Evolutionary conservation across 108 stramenopile genomes (phyloP).

Genomic region (Cyclotella kingstonii): DNA sequence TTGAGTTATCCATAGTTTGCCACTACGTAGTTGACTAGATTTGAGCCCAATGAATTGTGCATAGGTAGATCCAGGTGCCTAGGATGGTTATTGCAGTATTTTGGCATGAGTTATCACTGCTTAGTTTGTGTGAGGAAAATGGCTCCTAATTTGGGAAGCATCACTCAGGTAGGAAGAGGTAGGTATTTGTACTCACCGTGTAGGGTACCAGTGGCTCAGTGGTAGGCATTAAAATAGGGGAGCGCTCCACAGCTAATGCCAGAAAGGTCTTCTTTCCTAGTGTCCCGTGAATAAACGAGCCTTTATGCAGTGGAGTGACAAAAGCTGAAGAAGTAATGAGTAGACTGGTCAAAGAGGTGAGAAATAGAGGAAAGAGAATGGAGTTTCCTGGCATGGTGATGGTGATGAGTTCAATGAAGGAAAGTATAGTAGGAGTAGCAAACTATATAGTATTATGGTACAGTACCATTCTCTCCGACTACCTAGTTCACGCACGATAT

Average conservation of each 20-base stretch:
- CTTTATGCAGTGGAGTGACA: slow-evolving; percentile 7
- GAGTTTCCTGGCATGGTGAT: background rate
- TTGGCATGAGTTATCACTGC: background rate
- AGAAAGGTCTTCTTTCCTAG: background rate
- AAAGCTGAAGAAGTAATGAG: slow-evolving; percentile 17
- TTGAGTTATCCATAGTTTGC: slow-evolving; percentile 84
- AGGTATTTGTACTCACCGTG: slow-evolving; percentile 40
- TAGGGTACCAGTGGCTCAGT: slow-evolving; percentile 84
- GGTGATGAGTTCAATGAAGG: background rate
- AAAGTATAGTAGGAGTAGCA: too few relatives aligned
- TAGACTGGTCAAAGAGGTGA: slow-evolving; percentile 6
- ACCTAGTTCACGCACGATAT: too few relatives aligned
- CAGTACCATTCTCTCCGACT: too few relatives aligned
- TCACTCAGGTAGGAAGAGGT: background rate
- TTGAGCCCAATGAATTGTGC: slow-evolving; percentile 83
- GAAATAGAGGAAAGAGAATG: slow-evolving; percentile 5
- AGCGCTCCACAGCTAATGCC: slow-evolving; percentile 39
- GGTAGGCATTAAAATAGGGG: slow-evolving; percentile 75
- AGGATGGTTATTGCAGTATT: slow-evolving; percentile 6
- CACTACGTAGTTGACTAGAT: slow-evolving; percentile 88
- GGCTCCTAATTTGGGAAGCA: background rate
- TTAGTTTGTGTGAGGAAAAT: background rate
- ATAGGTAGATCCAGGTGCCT: slow-evolving; percentile 65
- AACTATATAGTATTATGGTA: too few relatives aligned
- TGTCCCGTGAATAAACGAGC: background rate